These are phyloP conservation scores for Suillus hirtellus DNA, from an alignment of 768 basidiomycete genomes.

Conservation along the genomic window DNA sequence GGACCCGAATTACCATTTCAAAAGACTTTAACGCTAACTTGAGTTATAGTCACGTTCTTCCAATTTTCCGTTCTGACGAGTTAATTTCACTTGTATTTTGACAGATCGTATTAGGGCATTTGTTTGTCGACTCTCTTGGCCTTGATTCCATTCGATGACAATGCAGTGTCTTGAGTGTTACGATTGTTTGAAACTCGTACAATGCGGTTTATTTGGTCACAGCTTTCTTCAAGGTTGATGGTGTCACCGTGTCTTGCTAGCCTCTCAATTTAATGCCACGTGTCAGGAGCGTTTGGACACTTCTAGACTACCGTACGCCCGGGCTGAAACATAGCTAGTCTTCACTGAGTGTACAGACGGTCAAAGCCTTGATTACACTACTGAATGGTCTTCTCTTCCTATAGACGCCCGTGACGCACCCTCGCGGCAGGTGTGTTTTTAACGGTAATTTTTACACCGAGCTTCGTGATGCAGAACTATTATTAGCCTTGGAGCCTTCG, in stretches of 20 bases:
- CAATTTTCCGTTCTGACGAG: background rate
- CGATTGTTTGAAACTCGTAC: background rate
- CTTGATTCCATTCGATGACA: background rate
- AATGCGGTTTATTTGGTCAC: background rate
- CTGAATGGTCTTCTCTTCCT: background rate
- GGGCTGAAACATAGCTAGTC: background rate
- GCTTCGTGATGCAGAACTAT: background rate
- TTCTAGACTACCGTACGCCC: background rate
- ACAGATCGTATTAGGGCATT: conserved; percentile 2
- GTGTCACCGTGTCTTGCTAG: background rate
- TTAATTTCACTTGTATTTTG: background rate
- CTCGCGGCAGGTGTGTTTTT: background rate
- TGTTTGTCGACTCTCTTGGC: background rate
- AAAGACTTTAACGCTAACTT: background rate
- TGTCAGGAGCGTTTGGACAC: background rate
- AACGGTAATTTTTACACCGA: no score
- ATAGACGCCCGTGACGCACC: background rate
- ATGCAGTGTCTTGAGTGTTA: background rate
- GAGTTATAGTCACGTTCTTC: background rate
- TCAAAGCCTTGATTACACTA: background rate
- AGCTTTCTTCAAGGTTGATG: no score
- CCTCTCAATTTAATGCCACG: background rate
- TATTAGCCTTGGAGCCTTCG: background rate
- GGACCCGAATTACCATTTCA: background rate
- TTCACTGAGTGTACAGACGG: background rate